These are phyloP conservation scores for Aspergillus jensenii DNA, from an alignment of 2,329 filamentous ascomycete species.

Conservation along the genomic window DNA sequence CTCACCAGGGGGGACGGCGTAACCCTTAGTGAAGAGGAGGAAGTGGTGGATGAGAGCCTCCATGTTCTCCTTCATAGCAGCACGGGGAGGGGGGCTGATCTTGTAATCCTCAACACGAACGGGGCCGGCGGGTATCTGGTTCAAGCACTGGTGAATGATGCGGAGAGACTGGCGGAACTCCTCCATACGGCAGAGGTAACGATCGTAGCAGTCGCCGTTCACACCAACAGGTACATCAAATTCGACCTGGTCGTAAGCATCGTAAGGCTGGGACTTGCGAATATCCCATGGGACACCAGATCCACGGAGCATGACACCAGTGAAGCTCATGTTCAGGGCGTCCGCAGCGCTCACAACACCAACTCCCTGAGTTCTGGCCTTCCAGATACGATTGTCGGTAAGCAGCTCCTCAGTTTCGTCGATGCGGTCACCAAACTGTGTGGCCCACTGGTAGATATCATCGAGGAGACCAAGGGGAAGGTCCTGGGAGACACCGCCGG, in stretches of 20 bases:
- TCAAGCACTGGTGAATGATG: constrained; percentile 98
- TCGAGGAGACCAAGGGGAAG: constrained; percentile 90
- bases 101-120: constrained; percentile 99
- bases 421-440: constrained; percentile 96
- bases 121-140: constrained; percentile 96
- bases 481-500: constrained; percentile 95
- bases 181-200: constrained; percentile 98
- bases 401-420: constrained; percentile 98
- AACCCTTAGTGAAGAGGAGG: constrained; percentile 97
- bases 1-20: constrained; percentile 93
- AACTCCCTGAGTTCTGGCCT: constrained; percentile 83
- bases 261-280: constrained; percentile 94
- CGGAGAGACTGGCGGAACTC: constrained; percentile 98
- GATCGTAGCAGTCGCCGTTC: constrained; percentile 98
- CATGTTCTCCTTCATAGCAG: constrained; percentile 99
- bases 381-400: constrained; percentile 99
- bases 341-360: constrained; percentile 90
- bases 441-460: constrained; percentile 99
- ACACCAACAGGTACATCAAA: constrained; percentile 96
- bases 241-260: constrained; percentile 96
- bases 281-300: constrained; percentile 96
- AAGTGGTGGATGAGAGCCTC: constrained; percentile 99
- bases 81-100: constrained; percentile 88
- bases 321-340: constrained; percentile 95
- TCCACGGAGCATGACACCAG: constrained; percentile 95